Percentiles rank a stretch among this genome's conserved stretches.
Conservation (phyloP, 2,329 filamentous ascomycete species). For the Diaporthe helianthi region DNA sequence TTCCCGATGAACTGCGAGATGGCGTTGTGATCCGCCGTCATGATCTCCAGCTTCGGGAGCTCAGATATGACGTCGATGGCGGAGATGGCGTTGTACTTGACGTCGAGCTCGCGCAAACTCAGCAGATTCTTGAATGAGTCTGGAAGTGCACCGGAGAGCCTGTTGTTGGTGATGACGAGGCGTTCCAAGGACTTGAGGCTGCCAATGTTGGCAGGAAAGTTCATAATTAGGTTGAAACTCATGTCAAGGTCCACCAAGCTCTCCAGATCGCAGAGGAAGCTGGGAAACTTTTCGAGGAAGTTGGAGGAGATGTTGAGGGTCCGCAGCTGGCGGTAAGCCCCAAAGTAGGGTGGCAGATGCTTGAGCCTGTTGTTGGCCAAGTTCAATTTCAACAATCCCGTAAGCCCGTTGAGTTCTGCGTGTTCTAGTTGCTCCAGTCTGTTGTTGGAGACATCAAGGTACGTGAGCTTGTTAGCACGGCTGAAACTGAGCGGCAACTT, state of each 20-base stretch:
- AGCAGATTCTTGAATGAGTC: slow-evolving; percentile 74
- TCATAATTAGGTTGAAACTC: slow-evolving; percentile 91
- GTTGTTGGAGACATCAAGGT: slow-evolving; percentile 95
- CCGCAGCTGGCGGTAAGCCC: slow-evolving; percentile 77
- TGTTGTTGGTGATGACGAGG: slow-evolving; percentile 95
- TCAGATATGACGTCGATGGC: slow-evolving; percentile 87
- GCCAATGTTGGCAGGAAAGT: slow-evolving; percentile 79
- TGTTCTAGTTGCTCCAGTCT: slow-evolving; percentile 85
- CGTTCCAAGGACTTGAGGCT: slow-evolving; percentile 82
- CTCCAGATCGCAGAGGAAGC: slow-evolving; percentile 81
- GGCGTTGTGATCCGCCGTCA: slow-evolving; percentile 90
- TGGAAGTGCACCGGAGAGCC: slow-evolving; percentile 77
- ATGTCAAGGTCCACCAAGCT: slow-evolving; percentile 92
- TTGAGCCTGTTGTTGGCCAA: slow-evolving; percentile 91
- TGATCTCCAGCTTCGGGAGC: slow-evolving; percentile 84
- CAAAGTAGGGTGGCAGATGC: slow-evolving; percentile 81
- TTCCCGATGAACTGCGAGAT: slow-evolving; percentile 88
- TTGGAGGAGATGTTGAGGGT: slow-evolving; percentile 95
- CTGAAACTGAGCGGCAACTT: slow-evolving; percentile 84
- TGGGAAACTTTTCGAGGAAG: slow-evolving; percentile 82
- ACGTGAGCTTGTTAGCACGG: slow-evolving; percentile 80
- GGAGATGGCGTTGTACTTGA: slow-evolving; percentile 89
- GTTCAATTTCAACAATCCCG: slow-evolving; percentile 84
- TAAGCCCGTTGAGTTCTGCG: slow-evolving; percentile 78
- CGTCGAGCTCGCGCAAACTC: slow-evolving; percentile 88